Evolutionary conservation across 768 basidiomycete species (phyloP).

Genomic region (Zangia roseola): DNA sequence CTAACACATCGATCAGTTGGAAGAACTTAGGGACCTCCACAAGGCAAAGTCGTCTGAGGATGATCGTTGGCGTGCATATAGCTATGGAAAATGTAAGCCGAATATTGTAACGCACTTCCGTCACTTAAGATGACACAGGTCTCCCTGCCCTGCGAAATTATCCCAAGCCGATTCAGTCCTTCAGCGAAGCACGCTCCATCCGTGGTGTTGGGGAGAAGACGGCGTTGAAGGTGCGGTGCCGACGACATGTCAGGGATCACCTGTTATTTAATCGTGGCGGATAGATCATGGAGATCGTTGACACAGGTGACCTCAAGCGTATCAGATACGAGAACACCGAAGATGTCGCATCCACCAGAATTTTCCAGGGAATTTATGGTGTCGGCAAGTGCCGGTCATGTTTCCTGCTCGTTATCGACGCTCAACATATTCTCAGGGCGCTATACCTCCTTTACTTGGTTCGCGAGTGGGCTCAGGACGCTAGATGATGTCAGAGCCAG

Average conservation of each 20-base stretch:
- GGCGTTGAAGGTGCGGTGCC: constrained; percentile 58
- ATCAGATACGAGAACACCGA: constrained; percentile 67
- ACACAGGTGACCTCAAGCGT: constrained; percentile 69
- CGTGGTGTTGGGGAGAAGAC: constrained; percentile 72
- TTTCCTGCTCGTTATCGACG: not conserved
- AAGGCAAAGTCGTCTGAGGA: constrained; percentile 56
- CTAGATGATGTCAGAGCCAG: constrained; percentile 68
- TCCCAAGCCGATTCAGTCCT: constrained; percentile 56
- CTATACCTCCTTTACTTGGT: constrained; percentile 70
- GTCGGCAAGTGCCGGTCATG: constrained; percentile 56
- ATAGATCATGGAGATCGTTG: constrained; percentile 79
- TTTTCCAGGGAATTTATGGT: constrained; percentile 84
- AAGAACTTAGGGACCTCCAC: constrained; percentile 66
- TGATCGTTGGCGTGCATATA: constrained; percentile 65
- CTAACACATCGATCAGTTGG: constrained; percentile 43
- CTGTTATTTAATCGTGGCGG: not conserved
- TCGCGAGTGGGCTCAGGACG: constrained; percentile 69
- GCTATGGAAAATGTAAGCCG: constrained; percentile 62
- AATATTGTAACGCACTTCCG: not conserved
- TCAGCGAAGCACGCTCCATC: constrained; percentile 58
- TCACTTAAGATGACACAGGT: constrained; percentile 37
- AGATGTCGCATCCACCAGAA: constrained; percentile 51
- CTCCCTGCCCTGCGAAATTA: constrained; percentile 57
- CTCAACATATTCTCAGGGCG: constrained; percentile 43
- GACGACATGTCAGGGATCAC: too few relatives aligned